phyloP scores from a whole-genome alignment of 177 flowering plant genomes.

The Vitis hybrid region DNA sequence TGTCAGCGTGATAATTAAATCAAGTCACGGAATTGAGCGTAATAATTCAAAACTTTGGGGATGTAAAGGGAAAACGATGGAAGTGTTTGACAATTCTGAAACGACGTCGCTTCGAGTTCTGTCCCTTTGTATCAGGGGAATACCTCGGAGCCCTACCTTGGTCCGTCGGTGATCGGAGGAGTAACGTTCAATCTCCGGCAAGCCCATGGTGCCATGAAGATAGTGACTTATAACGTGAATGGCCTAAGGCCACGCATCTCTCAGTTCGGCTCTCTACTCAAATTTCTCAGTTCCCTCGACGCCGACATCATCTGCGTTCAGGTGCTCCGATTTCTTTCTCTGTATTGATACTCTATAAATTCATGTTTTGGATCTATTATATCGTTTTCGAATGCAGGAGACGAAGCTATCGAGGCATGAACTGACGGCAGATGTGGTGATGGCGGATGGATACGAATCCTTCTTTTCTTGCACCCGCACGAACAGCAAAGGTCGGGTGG shows the following conservation, averaged over 20 bases:
- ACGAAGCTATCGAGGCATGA: slow-evolving; percentile 82
- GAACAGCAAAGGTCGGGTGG: slow-evolving; percentile 61
- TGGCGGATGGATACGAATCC: slow-evolving; percentile 92
- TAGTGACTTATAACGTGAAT: slow-evolving; percentile 93
- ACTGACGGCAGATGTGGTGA: slow-evolving; percentile 69
- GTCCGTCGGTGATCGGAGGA: not conserved
- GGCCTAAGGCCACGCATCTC: slow-evolving; percentile 78
- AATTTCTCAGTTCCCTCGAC: slow-evolving; percentile 73
- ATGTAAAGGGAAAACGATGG: no score
- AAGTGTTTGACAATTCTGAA: no score
- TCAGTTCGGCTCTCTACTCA: slow-evolving; percentile 82
- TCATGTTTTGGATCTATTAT: not conserved
- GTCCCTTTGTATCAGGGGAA: no score
- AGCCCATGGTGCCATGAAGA: slow-evolving; percentile 48
- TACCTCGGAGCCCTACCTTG: no score
- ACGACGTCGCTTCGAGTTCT: no score
- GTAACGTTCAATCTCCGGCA: not conserved
- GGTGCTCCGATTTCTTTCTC: slow-evolving; percentile 31
- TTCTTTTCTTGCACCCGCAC: slow-evolving; percentile 94
- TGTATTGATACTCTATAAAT: not conserved
- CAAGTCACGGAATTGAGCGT: no score
- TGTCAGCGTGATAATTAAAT: no score
- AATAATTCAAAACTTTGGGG: no score
- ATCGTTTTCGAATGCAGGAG: slow-evolving; percentile 45
- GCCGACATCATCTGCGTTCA: slow-evolving; percentile 94